Base-by-base conservation (phyloP, 495 filamentous ascomycete species). In the Penicillium desertorum region DNA sequence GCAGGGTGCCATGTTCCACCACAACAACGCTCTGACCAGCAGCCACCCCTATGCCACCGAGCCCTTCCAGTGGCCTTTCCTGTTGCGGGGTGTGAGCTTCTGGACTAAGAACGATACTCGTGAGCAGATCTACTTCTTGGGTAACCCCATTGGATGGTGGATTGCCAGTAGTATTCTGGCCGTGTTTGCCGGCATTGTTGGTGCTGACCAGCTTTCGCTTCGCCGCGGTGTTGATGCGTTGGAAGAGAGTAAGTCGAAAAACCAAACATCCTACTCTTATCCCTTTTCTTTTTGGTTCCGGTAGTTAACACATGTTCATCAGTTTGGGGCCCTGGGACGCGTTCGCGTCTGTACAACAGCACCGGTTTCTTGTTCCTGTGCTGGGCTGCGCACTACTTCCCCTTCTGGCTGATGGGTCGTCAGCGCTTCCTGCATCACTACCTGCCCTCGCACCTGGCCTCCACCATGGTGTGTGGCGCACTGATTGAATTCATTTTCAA, bases 91-190 rank as follows among this genome's bases (percentile, higher is more conserved):
- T 65, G 95, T 98, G 58, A 96, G 91, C 71, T 98, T 98, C 86
- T 98, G 94, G 94, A 98, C 94, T 10, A 88, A 98, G 70, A 94
- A 93, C 70, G 91, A 96, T 45, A 97, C 93, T 10, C 85, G 89
- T 29, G 88, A 94, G 74, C 94, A 98, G 75, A 98, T 98, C 65
- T 98, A 98, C 76, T 98, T 98, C 82, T 75, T 98, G 32, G 94
- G 94, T 42, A 98, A 98, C 76, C 94, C 95, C 5, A 75, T 98
- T 53, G 94, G 95, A 42, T 98, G 94, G 94, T 98, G 94, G 94
- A 81, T 98, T 60, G 86, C 91, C 23, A 94, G 90, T 69, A 89
- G 88, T 76, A 74, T 98, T 23, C 76, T 98, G 47, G 95, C 94
- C 27, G 91, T 98, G 39, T 98, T 96, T 68, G 90, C 84, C 42